Percentiles rank a stretch among this genome's conserved stretches.
These are phyloP conservation scores for Tylopilus vinaceipallidus DNA, from an alignment of 768 basidiomycete genomes.

Conservation along the genomic window DNA sequence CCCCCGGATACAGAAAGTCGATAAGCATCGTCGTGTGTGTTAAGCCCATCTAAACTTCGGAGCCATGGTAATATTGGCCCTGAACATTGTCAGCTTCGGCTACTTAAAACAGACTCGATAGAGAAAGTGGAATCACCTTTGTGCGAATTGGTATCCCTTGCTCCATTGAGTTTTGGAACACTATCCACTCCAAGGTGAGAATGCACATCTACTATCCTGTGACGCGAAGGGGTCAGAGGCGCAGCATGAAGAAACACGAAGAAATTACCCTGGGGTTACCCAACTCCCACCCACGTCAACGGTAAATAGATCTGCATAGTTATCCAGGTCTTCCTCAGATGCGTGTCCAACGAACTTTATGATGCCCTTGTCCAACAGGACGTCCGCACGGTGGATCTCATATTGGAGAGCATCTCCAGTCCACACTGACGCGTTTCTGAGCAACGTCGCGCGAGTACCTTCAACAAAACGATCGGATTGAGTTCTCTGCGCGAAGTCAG, in stretches of 20 bases:
- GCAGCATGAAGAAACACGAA: slow-evolving; percentile 22
- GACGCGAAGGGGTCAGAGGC: slow-evolving; percentile 33
- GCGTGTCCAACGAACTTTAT: slow-evolving; percentile 41
- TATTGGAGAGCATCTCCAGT: slow-evolving; percentile 42
- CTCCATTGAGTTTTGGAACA: slow-evolving; percentile 50
- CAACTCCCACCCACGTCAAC: slow-evolving; percentile 64
- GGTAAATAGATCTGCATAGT: slow-evolving; percentile 45
- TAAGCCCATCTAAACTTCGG: slow-evolving; percentile 78
- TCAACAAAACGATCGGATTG: slow-evolving; percentile 39
- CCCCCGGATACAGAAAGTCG: slow-evolving; percentile 80
- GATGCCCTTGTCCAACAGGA: slow-evolving; percentile 41
- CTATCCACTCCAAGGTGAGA: slow-evolving; percentile 78
- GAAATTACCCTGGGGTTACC: slow-evolving; percentile 64
- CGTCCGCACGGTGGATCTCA: slow-evolving; percentile 35
- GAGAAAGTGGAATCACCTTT: slow-evolving; percentile 36
- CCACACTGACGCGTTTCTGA: slow-evolving; percentile 54
- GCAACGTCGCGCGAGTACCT: slow-evolving; percentile 38
- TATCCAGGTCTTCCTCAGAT: slow-evolving; percentile 33
- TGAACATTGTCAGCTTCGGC: slow-evolving; percentile 2
- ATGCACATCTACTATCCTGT: slow-evolving; percentile 62
- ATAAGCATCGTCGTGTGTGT: slow-evolving; percentile 81
- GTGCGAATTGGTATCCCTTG: slow-evolving; percentile 59
- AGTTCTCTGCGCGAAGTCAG: slow-evolving; percentile 31
- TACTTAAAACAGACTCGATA: neutral
- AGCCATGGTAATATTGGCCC: slow-evolving; percentile 74